phyloP scores from a whole-genome alignment of 352 stramenopile species.

The Phytophthora tubulina region DNA sequence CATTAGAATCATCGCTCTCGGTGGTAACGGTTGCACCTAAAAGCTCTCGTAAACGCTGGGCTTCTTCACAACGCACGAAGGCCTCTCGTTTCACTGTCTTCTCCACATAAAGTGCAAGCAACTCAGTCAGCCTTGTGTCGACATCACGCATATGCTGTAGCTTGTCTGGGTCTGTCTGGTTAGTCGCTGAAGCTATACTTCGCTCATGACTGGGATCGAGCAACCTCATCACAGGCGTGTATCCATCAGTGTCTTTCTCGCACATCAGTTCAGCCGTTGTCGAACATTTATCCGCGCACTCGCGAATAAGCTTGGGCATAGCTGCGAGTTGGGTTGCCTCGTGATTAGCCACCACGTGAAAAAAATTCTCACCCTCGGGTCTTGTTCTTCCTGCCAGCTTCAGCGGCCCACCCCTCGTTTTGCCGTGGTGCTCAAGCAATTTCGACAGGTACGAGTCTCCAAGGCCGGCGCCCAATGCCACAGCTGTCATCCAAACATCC shows the following conservation, averaged over 20 bases:
- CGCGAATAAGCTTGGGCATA: constrained; percentile 46
- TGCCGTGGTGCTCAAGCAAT: constrained; percentile 57
- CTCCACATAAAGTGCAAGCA: constrained; percentile 66
- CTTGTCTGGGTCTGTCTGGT: constrained; percentile 45
- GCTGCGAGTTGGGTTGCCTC: constrained; percentile 30
- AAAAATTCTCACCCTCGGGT: constrained; percentile 57
- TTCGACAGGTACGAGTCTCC: constrained; percentile 61
- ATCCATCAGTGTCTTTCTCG: constrained; percentile 54
- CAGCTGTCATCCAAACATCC: constrained; percentile 73
- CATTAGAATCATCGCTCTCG: constrained; percentile 11
- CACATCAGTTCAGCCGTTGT: constrained; percentile 52
- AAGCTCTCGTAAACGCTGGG: constrained; percentile 13
- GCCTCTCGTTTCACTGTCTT: constrained; percentile 47
- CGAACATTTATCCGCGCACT: constrained; percentile 47
- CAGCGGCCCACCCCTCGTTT: constrained; percentile 44
- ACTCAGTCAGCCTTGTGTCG: constrained; percentile 52
- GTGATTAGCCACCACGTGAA: constrained; percentile 62
- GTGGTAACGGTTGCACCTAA: background rate
- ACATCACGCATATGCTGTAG: constrained; percentile 45
- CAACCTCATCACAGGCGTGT: constrained; percentile 64
- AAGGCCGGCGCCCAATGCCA: constrained; percentile 31
- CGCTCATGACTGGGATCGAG: constrained; percentile 44
- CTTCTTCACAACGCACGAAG: constrained; percentile 51
- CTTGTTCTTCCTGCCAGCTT: constrained; percentile 38
- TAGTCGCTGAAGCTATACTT: constrained; percentile 27